Percentiles rank a stretch among this genome's conserved stretches.
Evolutionary conservation across 331 rosid genomes (phyloP).

Genomic region (Pyracantha coccinea): DNA sequence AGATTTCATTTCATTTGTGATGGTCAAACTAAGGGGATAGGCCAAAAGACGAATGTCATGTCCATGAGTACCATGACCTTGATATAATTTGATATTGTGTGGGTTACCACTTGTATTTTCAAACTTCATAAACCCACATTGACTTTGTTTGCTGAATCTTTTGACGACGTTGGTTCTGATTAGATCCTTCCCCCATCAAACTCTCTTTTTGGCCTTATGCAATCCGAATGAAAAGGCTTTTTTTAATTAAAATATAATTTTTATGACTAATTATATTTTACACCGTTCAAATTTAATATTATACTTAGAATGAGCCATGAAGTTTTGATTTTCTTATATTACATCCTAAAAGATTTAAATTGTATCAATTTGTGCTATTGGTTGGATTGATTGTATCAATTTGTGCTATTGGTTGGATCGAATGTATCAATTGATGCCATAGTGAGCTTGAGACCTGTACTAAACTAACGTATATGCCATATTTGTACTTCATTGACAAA

Average conservation of each 20-base stretch:
- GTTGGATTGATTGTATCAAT: too few relatives aligned
- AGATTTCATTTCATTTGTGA: slow-evolving; percentile 1
- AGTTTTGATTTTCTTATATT: background rate
- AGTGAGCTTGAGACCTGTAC: background rate
- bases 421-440: background rate
- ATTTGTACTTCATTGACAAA: too few relatives aligned
- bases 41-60: slow-evolving; percentile 6
- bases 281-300: too few relatives aligned
- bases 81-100: slow-evolving; percentile 15
- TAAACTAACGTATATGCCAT: too few relatives aligned
- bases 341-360: too few relatives aligned
- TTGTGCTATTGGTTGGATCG: too few relatives aligned
- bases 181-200: slow-evolving; percentile 54
- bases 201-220: slow-evolving; percentile 23
- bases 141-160: slow-evolving; percentile 46
- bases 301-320: rapidly evolving
- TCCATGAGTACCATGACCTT: slow-evolving; percentile 25
- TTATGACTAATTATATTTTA: too few relatives aligned
- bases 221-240: slow-evolving; percentile 46
- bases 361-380: background rate
- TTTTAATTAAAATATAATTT: background rate
- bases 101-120: background rate
- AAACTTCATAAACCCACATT: slow-evolving; percentile 36
- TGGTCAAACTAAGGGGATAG: slow-evolving; percentile 24
- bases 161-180: slow-evolving; percentile 44